These are phyloP conservation scores for Luzula sylvatica DNA, from an alignment of 176 grass and related monocot species.

Conservation along the genomic window DNA sequence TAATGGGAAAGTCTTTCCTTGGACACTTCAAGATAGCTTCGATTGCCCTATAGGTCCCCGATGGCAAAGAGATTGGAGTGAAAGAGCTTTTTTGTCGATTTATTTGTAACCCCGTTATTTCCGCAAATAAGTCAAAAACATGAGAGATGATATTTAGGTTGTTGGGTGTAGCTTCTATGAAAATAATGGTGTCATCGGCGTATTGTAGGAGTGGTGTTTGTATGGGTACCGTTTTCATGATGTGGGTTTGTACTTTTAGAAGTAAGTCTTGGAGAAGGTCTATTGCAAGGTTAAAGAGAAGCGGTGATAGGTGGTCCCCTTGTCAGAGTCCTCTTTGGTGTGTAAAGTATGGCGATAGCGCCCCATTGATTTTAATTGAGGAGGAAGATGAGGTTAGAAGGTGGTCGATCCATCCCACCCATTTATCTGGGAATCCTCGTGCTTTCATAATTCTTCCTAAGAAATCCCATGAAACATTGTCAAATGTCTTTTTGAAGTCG, in stretches of 20 bases:
- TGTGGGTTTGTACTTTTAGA: background rate
- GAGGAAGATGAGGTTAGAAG: background rate
- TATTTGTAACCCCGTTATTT: background rate
- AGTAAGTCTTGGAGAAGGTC: background rate
- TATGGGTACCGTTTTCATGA: background rate
- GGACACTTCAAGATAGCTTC: too few relatives aligned
- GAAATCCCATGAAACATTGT: too few relatives aligned
- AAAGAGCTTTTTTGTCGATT: too few relatives aligned
- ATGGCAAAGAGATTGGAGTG: too few relatives aligned
- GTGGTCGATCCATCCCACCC: background rate
- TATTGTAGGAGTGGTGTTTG: background rate
- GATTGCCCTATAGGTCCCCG: too few relatives aligned
- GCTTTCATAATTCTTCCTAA: background rate
- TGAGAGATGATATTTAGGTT: background rate
- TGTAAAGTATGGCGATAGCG: background rate
- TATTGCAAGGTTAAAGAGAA: background rate
- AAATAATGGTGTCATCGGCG: background rate
- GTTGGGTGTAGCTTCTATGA: background rate
- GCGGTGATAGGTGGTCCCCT: background rate
- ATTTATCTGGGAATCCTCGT: background rate
- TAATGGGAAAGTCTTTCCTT: too few relatives aligned
- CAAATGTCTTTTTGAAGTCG: too few relatives aligned
- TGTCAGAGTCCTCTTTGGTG: background rate
- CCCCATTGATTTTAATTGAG: background rate
- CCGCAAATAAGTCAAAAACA: background rate